Evolutionary conservation across 805 yeast genomes (phyloP), one percentile per base, ranked within the genome.

Genomic region (Ogataea haglerorum): DNA sequence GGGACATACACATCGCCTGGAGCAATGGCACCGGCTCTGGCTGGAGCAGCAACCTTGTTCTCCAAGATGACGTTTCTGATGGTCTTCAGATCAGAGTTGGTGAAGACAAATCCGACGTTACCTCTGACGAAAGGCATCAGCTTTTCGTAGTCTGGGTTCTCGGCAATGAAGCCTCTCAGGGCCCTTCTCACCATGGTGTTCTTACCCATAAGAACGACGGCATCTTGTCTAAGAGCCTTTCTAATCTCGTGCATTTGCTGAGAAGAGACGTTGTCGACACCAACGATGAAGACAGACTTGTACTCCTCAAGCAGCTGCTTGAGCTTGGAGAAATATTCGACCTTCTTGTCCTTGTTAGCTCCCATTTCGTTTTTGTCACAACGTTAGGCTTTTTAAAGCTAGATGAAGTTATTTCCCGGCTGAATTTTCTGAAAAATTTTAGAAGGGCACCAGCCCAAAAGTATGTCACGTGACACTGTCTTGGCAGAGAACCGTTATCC

Each of bases 131-230:
- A 84, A 59, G 99, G 98, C 73, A 93, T 76, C 64, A 93, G 72
- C 73, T 84, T 89, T 80, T 93, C 99, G 69, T 70, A 85, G 64
- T 93, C 97, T 70, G 98, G 97, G 75, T 87, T 79, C 69, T 91
- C 98, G 64, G 82, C 40, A 60, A 90, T 68, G 83, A 88, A 87
- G 64, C 89, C 93, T 78, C 99, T 89, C 80, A 93, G 77, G 69
- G 99, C 99, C 78, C 98, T 89, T 80, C 99, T 88, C 59, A 93
- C 96, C 98, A 93, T 91, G 82, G 99, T 93, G 96, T 93, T 93
- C 86, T 93, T 93, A 80, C 99, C 99, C 99, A 93, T 93, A 67
- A 93, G 78, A 59, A 93, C 90, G 60, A 86, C 93, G 66, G 93
- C 99, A 49, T 81, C 85, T 59, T 88, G 86, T 79, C 99, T 89